A percentile compares a stretch with the other conserved stretches of the same genome.
Evolutionary conservation across 371 early-diverging fungal species (phyloP).

Genomic region (Conidiobolus incongruus): DNA sequence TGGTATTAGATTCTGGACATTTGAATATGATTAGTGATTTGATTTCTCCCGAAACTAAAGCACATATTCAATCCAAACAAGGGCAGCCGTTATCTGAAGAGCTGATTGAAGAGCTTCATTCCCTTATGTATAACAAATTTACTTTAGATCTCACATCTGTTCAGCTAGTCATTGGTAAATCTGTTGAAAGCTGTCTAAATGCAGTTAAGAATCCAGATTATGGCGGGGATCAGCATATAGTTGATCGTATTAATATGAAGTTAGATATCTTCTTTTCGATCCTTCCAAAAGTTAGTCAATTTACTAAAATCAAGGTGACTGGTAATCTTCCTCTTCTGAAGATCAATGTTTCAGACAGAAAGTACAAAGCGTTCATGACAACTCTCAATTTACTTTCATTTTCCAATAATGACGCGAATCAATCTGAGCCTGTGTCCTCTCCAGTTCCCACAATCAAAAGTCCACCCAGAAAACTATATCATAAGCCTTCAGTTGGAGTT

Average conservation of each 20-base stretch:
- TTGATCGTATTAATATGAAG: slow-evolving; percentile 70
- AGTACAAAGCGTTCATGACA: slow-evolving; percentile 78
- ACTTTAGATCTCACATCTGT: slow-evolving; percentile 56
- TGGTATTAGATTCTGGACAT: slow-evolving; percentile 85
- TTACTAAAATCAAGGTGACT: slow-evolving; percentile 51
- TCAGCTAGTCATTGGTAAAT: slow-evolving; percentile 59
- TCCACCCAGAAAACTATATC: neutral
- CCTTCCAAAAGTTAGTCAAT: slow-evolving; percentile 44
- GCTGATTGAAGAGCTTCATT: slow-evolving; percentile 42
- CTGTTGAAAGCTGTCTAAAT: slow-evolving; percentile 44
- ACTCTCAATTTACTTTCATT: slow-evolving; percentile 35
- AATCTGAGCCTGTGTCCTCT: neutral
- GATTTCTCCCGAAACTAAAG: slow-evolving; percentile 38
- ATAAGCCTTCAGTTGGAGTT: neutral
- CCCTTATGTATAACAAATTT: slow-evolving; percentile 81
- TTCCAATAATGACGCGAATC: slow-evolving; percentile 10
- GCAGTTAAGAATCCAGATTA: slow-evolving; percentile 25
- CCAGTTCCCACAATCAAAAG: neutral
- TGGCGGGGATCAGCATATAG: slow-evolving; percentile 39
- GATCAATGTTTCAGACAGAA: slow-evolving; percentile 79
- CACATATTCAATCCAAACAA: slow-evolving; percentile 39
- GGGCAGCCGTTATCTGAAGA: slow-evolving; percentile 27
- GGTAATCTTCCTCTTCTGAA: slow-evolving; percentile 72
- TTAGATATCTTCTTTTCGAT: slow-evolving; percentile 71
- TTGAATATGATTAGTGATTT: slow-evolving; percentile 67